Evolutionary conservation across 2,329 filamentous ascomycete genomes (phyloP).

Genomic region (Neofusicoccum laricinum): DNA sequence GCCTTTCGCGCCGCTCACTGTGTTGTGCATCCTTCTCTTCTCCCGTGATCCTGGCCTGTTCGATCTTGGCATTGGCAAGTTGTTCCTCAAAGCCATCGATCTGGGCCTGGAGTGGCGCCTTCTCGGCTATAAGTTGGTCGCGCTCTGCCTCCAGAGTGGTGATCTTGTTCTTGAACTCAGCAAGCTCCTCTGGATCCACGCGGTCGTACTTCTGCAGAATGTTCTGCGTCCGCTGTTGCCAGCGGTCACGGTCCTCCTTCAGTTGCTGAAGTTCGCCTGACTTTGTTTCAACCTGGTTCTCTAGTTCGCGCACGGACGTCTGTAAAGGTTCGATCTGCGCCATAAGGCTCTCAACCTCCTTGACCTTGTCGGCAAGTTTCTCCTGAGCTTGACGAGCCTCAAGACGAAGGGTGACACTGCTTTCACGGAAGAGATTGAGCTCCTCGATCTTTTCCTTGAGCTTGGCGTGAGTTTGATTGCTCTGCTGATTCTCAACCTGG

Average conservation of each 20-base stretch:
- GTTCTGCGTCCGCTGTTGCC: slow-evolving; percentile 93
- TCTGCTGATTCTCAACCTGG: slow-evolving; percentile 69
- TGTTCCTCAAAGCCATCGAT: slow-evolving; percentile 46
- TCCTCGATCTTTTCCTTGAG: slow-evolving; percentile 94
- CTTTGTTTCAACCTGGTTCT: slow-evolving; percentile 75
- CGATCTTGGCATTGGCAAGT: slow-evolving; percentile 38
- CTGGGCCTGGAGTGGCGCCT: slow-evolving; percentile 50
- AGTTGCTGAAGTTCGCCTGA: slow-evolving; percentile 86
- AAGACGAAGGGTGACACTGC: slow-evolving; percentile 83
- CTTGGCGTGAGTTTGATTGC: slow-evolving; percentile 77
- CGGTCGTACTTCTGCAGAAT: slow-evolving; percentile 96
- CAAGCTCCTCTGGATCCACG: slow-evolving; percentile 88
- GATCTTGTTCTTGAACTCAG: slow-evolving; percentile 79
- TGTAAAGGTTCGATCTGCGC: slow-evolving; percentile 79
- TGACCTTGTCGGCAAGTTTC: slow-evolving; percentile 70
- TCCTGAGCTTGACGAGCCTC: slow-evolving; percentile 78
- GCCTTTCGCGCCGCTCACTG: slow-evolving; percentile 47
- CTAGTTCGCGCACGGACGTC: slow-evolving; percentile 74
- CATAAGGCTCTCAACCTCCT: slow-evolving; percentile 71
- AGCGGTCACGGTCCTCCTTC: slow-evolving; percentile 86
- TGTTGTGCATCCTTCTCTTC: slow-evolving; percentile 43
- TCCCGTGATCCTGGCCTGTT: slow-evolving; percentile 29
- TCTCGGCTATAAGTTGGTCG: slow-evolving; percentile 51
- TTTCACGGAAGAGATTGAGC: slow-evolving; percentile 93
- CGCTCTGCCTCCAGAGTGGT: slow-evolving; percentile 53